Percentiles rank a stretch among this genome's conserved stretches.
Evolutionary conservation across 2,329 filamentous ascomycete genomes (phyloP).

Genomic region (Didymella exigua): DNA sequence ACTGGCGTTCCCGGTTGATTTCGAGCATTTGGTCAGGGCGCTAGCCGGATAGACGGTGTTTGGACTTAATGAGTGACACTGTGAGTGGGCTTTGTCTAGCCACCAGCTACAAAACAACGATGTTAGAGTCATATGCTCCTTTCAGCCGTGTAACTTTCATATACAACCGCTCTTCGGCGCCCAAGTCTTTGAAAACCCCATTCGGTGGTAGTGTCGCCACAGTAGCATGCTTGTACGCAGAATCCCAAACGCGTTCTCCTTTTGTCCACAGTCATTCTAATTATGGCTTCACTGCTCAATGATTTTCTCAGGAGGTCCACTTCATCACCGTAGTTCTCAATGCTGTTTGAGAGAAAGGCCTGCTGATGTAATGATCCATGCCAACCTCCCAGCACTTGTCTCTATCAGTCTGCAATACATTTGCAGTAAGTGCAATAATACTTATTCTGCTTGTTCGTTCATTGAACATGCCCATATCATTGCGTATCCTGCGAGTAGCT

Average conservation of each 20-base stretch:
- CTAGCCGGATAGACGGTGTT: neutral
- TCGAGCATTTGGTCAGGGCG: conserved; percentile 1
- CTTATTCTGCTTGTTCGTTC: conserved; percentile 61
- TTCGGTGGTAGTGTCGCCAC: too few relatives aligned
- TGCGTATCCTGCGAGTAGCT: conserved; percentile 34
- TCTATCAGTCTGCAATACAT: neutral
- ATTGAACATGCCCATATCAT: conserved; percentile 58
- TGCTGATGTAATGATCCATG: neutral
- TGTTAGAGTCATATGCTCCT: neutral
- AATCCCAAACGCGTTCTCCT: too few relatives aligned
- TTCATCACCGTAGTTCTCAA: too few relatives aligned
- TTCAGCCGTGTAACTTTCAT: neutral
- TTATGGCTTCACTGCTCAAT: too few relatives aligned
- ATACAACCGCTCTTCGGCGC: too few relatives aligned
- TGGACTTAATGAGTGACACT: neutral
- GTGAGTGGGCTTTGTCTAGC: neutral
- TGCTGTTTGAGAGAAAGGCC: too few relatives aligned
- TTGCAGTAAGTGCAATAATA: conserved; percentile 65
- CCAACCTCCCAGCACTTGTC: neutral
- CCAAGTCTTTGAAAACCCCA: too few relatives aligned
- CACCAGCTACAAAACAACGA: neutral
- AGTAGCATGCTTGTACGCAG: too few relatives aligned
- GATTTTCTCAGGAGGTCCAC: too few relatives aligned
- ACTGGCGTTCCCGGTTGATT: conserved; percentile 2
- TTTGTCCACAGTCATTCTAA: too few relatives aligned